These are phyloP conservation scores for Fraxinus platypoda DNA, from an alignment of 305 asterid genomes.

Conservation along the genomic window DNA sequence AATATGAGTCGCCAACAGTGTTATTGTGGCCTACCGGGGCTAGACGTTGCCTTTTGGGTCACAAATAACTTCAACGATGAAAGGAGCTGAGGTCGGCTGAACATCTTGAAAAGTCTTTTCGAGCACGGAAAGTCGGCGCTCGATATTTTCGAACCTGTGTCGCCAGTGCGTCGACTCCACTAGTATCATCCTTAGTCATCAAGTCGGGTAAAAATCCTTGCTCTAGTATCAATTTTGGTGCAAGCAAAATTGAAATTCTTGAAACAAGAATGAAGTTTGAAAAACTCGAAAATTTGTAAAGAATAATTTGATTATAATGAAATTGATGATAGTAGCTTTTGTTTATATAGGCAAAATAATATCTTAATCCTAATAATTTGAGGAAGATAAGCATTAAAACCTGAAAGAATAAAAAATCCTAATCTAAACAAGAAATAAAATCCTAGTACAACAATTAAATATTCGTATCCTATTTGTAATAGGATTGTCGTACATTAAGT, in stretches of 20 bases:
- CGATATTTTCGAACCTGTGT: background rate
- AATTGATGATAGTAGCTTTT: background rate
- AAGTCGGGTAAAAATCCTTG: background rate
- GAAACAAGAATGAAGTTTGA: background rate
- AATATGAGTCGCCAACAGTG: background rate
- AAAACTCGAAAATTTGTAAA: background rate
- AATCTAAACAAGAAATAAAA: background rate
- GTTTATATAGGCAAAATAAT: background rate
- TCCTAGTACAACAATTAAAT: background rate
- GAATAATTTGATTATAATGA: background rate
- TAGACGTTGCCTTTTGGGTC: too few relatives aligned
- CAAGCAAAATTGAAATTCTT: background rate
- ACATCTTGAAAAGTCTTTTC: background rate
- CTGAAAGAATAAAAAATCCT: background rate
- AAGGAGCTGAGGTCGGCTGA: background rate
- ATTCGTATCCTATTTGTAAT: background rate
- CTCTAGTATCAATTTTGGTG: background rate
- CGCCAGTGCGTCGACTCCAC: background rate
- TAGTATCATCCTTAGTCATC: background rate
- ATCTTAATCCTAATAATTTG: background rate
- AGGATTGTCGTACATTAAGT: background rate
- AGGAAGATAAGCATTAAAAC: background rate
- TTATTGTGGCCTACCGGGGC: background rate
- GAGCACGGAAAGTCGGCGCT: background rate
- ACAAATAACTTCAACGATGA: background rate